Conservation (phyloP, 176 grass and related monocot genomes). For the Stipa capillata region DNA sequence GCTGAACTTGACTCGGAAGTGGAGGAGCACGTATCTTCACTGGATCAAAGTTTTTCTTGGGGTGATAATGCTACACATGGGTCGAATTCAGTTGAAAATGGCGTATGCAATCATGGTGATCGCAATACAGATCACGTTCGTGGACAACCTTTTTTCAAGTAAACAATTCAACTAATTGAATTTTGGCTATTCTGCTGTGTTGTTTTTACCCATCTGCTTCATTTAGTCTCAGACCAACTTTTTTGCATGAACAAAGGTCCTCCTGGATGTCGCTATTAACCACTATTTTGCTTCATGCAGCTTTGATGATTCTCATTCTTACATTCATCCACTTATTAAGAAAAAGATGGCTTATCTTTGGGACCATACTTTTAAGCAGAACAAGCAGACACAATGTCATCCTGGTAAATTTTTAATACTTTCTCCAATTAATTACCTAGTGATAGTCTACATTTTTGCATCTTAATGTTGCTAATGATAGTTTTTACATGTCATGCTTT, state of each 20-base stretch:
- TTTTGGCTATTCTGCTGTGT: not conserved
- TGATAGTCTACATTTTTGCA: not conserved
- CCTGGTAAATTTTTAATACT: conserved; percentile 46
- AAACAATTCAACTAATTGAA: conserved; percentile 19
- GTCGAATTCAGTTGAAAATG: conserved; percentile 40
- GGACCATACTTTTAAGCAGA: conserved; percentile 38
- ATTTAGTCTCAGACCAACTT: not conserved
- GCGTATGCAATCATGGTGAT: not conserved
- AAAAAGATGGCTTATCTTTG: conserved; percentile 50
- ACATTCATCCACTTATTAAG: conserved; percentile 77
- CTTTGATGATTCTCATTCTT: conserved; percentile 54
- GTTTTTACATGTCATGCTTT: not conserved
- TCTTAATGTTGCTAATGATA: not conserved
- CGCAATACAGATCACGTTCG: not conserved
- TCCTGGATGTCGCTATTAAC: conserved; percentile 5
- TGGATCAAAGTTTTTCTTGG: conserved; percentile 21
- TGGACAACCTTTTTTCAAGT: conserved; percentile 39
- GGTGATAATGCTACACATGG: conserved; percentile 21
- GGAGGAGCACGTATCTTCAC: conserved; percentile 22
- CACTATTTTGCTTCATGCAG: conserved; percentile 35
- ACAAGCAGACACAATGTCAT: conserved; percentile 18
- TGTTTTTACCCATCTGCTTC: not conserved
- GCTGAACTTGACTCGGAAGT: conserved; percentile 7
- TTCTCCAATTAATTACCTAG: not conserved
- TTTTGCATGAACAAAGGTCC: conserved; percentile 1